phyloP scores from a whole-genome alignment of 768 basidiomycete species.

The Termitomyces sp. region DNA sequence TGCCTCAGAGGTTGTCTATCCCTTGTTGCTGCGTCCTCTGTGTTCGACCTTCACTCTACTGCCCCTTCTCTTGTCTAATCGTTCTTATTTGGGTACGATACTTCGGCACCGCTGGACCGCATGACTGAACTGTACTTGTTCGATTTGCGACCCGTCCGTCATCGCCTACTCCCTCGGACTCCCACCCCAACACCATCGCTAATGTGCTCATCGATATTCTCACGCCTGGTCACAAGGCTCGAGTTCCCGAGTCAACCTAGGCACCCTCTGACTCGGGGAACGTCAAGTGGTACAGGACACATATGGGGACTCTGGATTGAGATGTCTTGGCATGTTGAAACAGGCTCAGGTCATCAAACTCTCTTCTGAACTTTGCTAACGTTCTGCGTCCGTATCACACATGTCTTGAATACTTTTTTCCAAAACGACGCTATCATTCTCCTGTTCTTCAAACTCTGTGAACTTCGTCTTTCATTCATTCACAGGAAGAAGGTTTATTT shows the following conservation, averaged over 20 bases:
- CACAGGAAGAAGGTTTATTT: not conserved
- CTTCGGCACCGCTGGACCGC: not conserved
- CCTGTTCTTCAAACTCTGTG: not conserved
- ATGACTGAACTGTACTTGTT: not conserved
- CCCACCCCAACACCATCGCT: not conserved
- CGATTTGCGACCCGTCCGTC: not conserved
- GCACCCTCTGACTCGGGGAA: constrained; percentile 34
- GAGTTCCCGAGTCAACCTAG: constrained; percentile 39
- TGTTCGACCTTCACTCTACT: not conserved
- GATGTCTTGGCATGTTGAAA: not conserved
- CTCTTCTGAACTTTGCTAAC: not conserved
- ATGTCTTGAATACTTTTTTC: not conserved
- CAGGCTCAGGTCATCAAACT: not conserved
- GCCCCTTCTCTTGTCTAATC: not conserved
- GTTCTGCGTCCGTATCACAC: not conserved
- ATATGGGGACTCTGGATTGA: no score
- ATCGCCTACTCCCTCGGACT: not conserved
- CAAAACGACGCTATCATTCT: no score
- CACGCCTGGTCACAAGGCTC: constrained; percentile 22
- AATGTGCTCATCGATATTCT: constrained; percentile 16
- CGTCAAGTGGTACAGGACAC: not conserved
- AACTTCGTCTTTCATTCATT: not conserved
- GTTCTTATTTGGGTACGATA: no score
- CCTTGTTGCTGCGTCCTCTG: not conserved
- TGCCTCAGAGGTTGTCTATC: not conserved